A percentile compares a stretch with the other conserved stretches of the same genome.
Conservation (phyloP, 345 rosid species). For the Hirschfeldia incana region DNA sequence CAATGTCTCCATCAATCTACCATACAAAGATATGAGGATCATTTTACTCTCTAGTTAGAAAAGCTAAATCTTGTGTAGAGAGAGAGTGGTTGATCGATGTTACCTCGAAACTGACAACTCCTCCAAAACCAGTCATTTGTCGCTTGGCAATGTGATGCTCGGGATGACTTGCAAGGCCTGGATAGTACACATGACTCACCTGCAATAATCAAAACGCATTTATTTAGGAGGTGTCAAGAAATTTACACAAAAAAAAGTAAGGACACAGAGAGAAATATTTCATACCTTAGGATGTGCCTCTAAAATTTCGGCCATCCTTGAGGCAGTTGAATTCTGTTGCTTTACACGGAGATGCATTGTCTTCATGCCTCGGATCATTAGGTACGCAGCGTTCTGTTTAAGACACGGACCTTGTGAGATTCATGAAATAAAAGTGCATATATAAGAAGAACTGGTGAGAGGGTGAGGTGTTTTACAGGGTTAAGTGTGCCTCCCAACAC, state of each 20-base stretch:
- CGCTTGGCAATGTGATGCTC: conserved; percentile 85
- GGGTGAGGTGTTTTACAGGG: conserved; percentile 51
- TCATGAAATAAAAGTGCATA: conserved; percentile 11
- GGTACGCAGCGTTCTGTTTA: conserved; percentile 83
- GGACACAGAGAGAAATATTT: not conserved
- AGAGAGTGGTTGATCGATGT: not conserved
- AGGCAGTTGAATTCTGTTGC: conserved; percentile 92
- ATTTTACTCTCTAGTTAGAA: not conserved
- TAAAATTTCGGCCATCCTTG: conserved; percentile 97
- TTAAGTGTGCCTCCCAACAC: conserved; percentile 90
- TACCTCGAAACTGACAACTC: conserved; percentile 99
- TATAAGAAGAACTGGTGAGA: too few relatives aligned
- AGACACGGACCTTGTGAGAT: conserved; percentile 9
- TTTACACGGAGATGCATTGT: conserved; percentile 98
- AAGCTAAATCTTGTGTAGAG: not conserved
- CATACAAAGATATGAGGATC: conserved; percentile 4
- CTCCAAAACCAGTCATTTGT: conserved; percentile 99
- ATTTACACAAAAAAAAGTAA: not conserved
- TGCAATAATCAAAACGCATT: conserved; percentile 25
- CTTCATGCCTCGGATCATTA: conserved; percentile 98
- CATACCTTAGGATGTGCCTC: conserved; percentile 99
- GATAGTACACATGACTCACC: conserved; percentile 91
- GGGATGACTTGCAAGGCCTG: conserved; percentile 91
- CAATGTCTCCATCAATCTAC: conserved; percentile 83
- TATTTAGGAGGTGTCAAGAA: not conserved